These are phyloP conservation scores for Plectosphaerella plurivora DNA, from an alignment of 2,329 filamentous ascomycete genomes.

Conservation along the genomic window DNA sequence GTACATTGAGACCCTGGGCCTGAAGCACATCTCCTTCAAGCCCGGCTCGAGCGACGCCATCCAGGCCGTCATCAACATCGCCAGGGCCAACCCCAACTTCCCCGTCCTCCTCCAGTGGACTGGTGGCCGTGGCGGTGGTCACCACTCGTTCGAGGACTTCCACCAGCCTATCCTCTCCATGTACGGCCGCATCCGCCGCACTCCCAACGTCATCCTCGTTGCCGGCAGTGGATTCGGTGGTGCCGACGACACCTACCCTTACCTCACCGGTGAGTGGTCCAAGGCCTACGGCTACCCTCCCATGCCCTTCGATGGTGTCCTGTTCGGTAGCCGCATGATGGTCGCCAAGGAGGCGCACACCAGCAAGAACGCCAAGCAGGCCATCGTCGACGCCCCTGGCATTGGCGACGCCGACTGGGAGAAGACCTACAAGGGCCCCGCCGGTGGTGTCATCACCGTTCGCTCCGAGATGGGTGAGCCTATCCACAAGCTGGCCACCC, in stretches of 20 bases:
- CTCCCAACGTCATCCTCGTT: conserved; percentile 81
- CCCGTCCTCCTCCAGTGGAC: conserved; percentile 95
- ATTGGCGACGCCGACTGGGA: conserved; percentile 83
- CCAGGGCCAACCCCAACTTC: conserved; percentile 89
- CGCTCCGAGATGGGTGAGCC: conserved; percentile 99
- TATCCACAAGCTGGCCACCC: conserved; percentile 96
- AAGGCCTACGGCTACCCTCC: conserved; percentile 79
- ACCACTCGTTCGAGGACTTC: conserved; percentile 95
- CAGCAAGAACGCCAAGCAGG: conserved; percentile 81
- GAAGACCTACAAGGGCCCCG: conserved; percentile 85
- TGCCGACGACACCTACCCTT: conserved; percentile 85
- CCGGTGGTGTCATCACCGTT: conserved; percentile 93
- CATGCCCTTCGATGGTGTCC: conserved; percentile 90
- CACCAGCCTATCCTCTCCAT: conserved; percentile 87
- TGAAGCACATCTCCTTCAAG: conserved; percentile 95
- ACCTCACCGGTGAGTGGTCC: conserved; percentile 87
- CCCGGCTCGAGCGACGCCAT: conserved; percentile 86
- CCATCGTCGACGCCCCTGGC: conserved; percentile 81
- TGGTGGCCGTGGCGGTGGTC: conserved; percentile 86
- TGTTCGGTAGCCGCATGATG: conserved; percentile 94
- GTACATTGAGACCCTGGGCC: conserved; percentile 86
- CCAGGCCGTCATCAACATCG: conserved; percentile 85
- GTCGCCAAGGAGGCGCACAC: conserved; percentile 89
- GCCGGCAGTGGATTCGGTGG: conserved; percentile 91
- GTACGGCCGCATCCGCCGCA: conserved; percentile 83